Base-by-base conservation (phyloP, 495 filamentous ascomycete genomes). In the Neurospora discreta region DNA sequence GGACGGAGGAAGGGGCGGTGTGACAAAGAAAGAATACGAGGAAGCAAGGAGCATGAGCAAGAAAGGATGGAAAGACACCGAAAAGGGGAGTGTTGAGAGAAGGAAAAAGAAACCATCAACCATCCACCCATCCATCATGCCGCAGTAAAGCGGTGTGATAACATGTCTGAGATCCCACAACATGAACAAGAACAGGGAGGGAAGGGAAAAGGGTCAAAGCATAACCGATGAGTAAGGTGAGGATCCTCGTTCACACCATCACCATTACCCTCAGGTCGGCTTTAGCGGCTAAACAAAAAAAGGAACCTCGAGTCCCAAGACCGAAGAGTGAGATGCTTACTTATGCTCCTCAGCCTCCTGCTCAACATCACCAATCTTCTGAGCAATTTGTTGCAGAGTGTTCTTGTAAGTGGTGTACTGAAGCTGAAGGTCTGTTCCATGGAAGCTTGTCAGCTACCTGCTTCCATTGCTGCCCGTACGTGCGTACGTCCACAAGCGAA, bases 271-370 rank as follows among this genome's bases (percentile, higher is more conserved):
- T 8, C 44, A 26, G 20, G 10, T 20, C 43, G 43, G 20, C 44
- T 26, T 11, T 13, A 2, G 46, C 46, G 52, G 52, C 23, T 30
- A 60, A 60, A 11, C 1, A 11, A 11, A 11, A 52, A 30, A 58
- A 26, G 3, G 18, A 46, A 52, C 18, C 0, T n/a, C 1, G 5
- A 7, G 26, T 1, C 20, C 44, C 44, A 5, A 71, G 69, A 72
- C 60, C 39, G 69, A 4, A 68, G 44, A 68, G 1, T 1, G 20
- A 3, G 40, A 20, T 60, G 85, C 91, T 82, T 81, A 99, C 95
- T 95, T 98, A 84, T 99, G 95, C 80, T 99, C 95, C 80, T 99
- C 95, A 36, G 92, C 89, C 77, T 99, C 95, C 78, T 96, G 92
- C 82, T 99, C 95, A 69, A 99, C 91, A 78, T 98, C 94, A 9